Conservation (phyloP, 163 green algal species). For the Scenedesmus sp. region DNA sequence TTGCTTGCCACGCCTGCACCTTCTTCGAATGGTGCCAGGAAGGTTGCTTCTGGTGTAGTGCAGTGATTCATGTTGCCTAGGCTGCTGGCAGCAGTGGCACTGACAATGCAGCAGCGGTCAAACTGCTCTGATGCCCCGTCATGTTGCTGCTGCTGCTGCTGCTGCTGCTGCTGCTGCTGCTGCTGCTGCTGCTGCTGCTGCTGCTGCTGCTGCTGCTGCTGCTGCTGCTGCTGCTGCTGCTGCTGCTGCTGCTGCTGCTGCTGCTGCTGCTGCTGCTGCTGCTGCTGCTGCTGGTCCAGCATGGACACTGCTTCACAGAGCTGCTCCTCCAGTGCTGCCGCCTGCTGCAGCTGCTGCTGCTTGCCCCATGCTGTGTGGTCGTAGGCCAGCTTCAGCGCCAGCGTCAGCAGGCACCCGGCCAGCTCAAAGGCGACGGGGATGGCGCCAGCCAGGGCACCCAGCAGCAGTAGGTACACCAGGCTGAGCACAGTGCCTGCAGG, state of each 20-base stretch:
- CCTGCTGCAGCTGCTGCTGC: slow-evolving; percentile 21
- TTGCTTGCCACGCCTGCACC: not conserved
- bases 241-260: too few relatives aligned
- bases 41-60: not conserved
- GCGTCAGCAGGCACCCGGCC: slow-evolving; percentile 16
- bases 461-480: slow-evolving; percentile 30
- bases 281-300: not conserved
- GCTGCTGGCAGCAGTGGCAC: not conserved
- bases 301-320: too few relatives aligned
- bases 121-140: not conserved
- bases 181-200: too few relatives aligned
- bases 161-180: too few relatives aligned
- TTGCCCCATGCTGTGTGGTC: slow-evolving; percentile 17
- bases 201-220: too few relatives aligned
- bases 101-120: not conserved
- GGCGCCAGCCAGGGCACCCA: slow-evolving; percentile 15
- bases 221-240: too few relatives aligned
- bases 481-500: not conserved
- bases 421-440: slow-evolving; percentile 33
- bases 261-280: slow-evolving; percentile 6
- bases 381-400: slow-evolving; percentile 24
- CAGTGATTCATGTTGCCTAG: not conserved
- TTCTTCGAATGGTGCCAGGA: not conserved
- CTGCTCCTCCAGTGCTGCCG: not conserved
- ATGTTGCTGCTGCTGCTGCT: too few relatives aligned